Percentiles rank a stretch among this genome's conserved stretches.
These are phyloP conservation scores for Serendipita sp. DNA, from an alignment of 768 basidiomycete species.

Conservation along the genomic window DNA sequence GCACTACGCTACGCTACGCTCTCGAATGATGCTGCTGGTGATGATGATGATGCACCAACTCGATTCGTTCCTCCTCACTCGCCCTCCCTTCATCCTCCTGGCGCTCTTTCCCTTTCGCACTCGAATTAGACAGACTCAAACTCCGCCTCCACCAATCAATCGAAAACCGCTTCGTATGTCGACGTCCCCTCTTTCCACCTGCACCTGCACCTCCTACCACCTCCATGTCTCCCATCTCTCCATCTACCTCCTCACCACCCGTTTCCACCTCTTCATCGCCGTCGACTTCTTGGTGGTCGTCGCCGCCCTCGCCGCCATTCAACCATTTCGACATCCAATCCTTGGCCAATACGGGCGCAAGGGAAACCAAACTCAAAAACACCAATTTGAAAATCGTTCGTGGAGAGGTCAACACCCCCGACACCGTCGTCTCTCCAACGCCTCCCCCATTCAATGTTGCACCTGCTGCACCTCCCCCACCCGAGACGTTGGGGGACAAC, in stretches of 20 bases:
- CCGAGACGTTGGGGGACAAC: conserved; percentile 22
- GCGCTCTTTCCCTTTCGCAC: background rate
- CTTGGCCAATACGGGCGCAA: conserved; percentile 72
- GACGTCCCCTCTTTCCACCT: background rate
- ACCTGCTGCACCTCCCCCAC: background rate
- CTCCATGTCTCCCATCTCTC: conserved; percentile 15
- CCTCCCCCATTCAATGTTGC: too few species aligned
- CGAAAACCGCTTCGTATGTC: background rate
- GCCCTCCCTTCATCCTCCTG: too few species aligned
- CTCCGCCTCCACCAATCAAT: background rate
- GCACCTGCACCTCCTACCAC: conserved; percentile 11
- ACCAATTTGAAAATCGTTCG: conserved; percentile 70
- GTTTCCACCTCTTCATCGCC: too few species aligned
- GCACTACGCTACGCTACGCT: too few species aligned
- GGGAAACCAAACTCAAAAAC: conserved; percentile 64
- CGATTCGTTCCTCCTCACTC: too few species aligned
- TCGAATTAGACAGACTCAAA: background rate
- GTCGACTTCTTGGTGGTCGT: too few species aligned
- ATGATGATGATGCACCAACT: too few species aligned
- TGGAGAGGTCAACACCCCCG: conserved; percentile 64
- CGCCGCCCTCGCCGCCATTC: conserved; percentile 13
- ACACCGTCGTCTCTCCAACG: too few species aligned
- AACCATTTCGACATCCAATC: conserved; percentile 49
- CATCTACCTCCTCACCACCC: too few species aligned
- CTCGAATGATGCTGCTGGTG: too few species aligned